Evolutionary conservation across 768 basidiomycete genomes (phyloP), one percentile per base, ranked within the genome.

Genomic region (Hysterangium stoloniferum): DNA sequence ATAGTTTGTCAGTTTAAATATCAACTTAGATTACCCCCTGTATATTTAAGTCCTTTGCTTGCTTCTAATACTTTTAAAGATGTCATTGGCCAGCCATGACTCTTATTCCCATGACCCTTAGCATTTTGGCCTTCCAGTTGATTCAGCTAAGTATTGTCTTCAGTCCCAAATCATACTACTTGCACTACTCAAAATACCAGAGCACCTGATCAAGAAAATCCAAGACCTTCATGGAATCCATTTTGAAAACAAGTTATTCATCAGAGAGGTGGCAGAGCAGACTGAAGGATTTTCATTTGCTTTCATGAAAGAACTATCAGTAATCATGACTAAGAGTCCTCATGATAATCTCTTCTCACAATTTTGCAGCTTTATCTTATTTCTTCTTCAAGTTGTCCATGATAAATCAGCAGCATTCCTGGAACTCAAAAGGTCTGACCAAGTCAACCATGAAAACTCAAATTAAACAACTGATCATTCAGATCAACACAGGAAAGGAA

Each of bases 221-320:
- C 38, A 38, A 19, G 41, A 44, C 31, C 54, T 69, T 6, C 37
- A 38, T 2, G 56, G 59, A 12, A 58, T 68, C 43, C 34, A 54
- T 4, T 71, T 71, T 62, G 34, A 27, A 1, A 41, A 56, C 19
- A 60, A 66, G 29, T 38, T 53, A 2, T 55, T 71, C n/a, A 54
- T 67, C 4, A 60, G 64, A 15, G 56, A 59, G 17, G 55, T 73
- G n/a, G 68, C 69, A 3, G 60, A 64, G n/a, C 58, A 57, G 53
- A 72, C 71, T 5, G 62, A 67, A 15, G 61, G 62, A 17, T 73
- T 71, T 61, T 66, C 64, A 13, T 74, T 72, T 53, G 72, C 72
- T 0, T 73, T 72, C 54, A 53, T 74, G 55, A 74, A 74, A 52
- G 72, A 74, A 57, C 31, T 47, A 33, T 33, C 17, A 2, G 45